Evolutionary conservation across 306 rosid genomes (phyloP).

Genomic region (Vigna reflexopilosa): DNA sequence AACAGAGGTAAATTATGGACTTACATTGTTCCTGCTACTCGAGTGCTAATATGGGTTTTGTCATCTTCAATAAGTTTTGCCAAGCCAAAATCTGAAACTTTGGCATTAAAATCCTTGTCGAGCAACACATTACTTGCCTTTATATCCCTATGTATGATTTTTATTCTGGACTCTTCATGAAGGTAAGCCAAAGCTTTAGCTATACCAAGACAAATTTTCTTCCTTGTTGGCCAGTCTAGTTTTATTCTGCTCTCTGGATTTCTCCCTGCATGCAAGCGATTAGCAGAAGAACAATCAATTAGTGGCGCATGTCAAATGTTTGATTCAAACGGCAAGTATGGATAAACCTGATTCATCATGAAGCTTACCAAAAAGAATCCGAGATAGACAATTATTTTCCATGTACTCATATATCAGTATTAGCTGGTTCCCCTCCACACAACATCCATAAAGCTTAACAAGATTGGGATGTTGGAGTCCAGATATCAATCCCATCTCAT

Average conservation of each 20-base stretch:
- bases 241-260: slow-evolving; percentile 57
- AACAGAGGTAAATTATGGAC: slow-evolving; percentile 36
- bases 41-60: slow-evolving; percentile 87
- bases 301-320: slow-evolving; percentile 9
- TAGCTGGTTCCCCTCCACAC: slow-evolving; percentile 89
- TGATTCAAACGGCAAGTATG: slow-evolving; percentile 23
- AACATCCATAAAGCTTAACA: slow-evolving; percentile 93
- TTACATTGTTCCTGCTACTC: slow-evolving; percentile 97
- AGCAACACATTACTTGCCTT: slow-evolving; percentile 96
- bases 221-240: slow-evolving; percentile 84
- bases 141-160: slow-evolving; percentile 90
- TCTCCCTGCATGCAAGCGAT: slow-evolving; percentile 62
- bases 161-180: slow-evolving; percentile 85
- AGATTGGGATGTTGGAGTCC: slow-evolving; percentile 95
- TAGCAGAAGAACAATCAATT: slow-evolving; percentile 25
- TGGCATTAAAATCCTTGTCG: slow-evolving; percentile 84
- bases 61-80: slow-evolving; percentile 94
- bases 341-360: slow-evolving; percentile 20
- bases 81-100: slow-evolving; percentile 95
- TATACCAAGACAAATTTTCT: slow-evolving; percentile 87
- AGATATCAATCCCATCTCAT: slow-evolving; percentile 93
- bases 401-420: slow-evolving; percentile 84
- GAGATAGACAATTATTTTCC: slow-evolving; percentile 95
- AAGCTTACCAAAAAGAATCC: slow-evolving; percentile 82
- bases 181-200: slow-evolving; percentile 92